A percentile compares a stretch with the other conserved stretches of the same genome.
Evolutionary conservation across 1,284 basidiomycete genomes (phyloP).

Genomic region (Ceratorhiza oryzae-sativae): DNA sequence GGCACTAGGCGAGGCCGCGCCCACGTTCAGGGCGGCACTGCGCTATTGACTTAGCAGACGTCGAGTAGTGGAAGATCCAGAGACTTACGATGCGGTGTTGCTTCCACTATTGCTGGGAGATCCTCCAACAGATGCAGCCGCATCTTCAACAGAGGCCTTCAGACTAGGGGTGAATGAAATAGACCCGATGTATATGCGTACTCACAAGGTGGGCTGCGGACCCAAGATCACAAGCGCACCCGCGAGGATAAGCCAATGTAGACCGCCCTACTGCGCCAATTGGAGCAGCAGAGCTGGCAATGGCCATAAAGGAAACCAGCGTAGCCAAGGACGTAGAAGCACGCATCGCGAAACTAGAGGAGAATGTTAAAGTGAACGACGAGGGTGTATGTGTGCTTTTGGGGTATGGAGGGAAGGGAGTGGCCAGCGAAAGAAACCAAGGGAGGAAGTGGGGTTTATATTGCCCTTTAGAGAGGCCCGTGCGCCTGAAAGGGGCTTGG

Average conservation of each 20-base stretch:
- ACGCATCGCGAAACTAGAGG: background rate
- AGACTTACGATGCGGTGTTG: background rate
- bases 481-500: background rate
- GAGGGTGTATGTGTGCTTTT: background rate
- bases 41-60: background rate
- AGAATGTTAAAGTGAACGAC: conserved; percentile 22
- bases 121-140: background rate
- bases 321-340: conserved; percentile 13
- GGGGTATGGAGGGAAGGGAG: background rate
- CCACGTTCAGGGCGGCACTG: background rate
- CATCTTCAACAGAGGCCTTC: background rate
- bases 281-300: conserved; percentile 12
- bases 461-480: background rate
- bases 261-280: background rate
- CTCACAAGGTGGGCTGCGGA: background rate
- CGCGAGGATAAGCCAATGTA: background rate
- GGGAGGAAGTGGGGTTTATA: conserved; percentile 7
- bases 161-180: background rate
- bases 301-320: conserved; percentile 25
- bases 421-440: background rate
- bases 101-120: background rate
- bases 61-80: background rate
- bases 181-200: conserved; percentile 6
- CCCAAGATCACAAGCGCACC: background rate
- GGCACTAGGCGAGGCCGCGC: background rate